Evolutionary conservation across 306 rosid genomes (phyloP), one percentile per base, ranked within the genome.

Genomic region (Arachis stenosperma): DNA sequence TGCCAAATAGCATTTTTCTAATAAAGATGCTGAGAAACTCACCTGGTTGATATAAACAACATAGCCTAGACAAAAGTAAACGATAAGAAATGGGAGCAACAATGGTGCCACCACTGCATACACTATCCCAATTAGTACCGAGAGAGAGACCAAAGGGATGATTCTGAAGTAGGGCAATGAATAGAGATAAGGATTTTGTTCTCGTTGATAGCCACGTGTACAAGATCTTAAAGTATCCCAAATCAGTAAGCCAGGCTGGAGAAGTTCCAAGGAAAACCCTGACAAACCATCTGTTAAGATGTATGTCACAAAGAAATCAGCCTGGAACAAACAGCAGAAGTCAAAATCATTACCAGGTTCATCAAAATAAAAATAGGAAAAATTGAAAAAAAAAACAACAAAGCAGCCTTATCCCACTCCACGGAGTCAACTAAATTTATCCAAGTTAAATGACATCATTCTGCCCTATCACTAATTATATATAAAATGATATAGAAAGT

Each of bases 231-330:
- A 13, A 70, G 56, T 47, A 73, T 89, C 86, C 97, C 94, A 93
- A 69, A 74, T 52, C 46, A 93, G 82, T 69, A 93, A 74, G 63
- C 94, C 98, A 36, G 96, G 97, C 73, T 88, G 97, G 51, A 93
- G 96, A 85, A 84, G 52, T 83, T 93, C 98, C 42, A 93, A 83
- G 42, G 98, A 93, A 84, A 93, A 93, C 73, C 96, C 97, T 1
- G 94, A 93, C 42, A 93, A 68, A 74, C 94, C 97, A 78, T 81
- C 93, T 68, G 96, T 81, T 82, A 93, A 83, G 69, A 93, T 93
- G 81, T 93, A 93, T 42, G 98, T 89, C 70, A 89, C 76, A 75
- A 93, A 93, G 94, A 93, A 93, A 86, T 93, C 94, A 12, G 96
- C 98, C 98, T 93, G 92, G 37, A 77, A 64, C 70, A 39, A 65